phyloP scores from a whole-genome alignment of 768 basidiomycete genomes.

The Leccinum ochraceum region DNA sequence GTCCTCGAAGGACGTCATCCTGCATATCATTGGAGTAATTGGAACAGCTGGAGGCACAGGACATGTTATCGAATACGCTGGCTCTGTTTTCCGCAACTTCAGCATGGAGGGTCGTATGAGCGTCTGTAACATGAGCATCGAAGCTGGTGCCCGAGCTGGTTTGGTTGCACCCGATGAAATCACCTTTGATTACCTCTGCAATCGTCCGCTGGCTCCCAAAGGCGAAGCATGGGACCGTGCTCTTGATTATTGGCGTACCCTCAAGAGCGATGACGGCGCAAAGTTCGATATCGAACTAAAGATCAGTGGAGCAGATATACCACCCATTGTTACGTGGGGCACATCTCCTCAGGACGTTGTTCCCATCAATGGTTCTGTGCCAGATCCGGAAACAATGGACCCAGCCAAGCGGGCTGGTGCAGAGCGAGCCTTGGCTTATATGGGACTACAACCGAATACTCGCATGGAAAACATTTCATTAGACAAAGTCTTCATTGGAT shows the following conservation, averaged over 20 bases:
- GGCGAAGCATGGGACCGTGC: slow-evolving; percentile 85
- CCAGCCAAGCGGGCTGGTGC: slow-evolving; percentile 66
- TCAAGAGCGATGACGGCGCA: slow-evolving; percentile 79
- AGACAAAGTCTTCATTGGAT: slow-evolving; percentile 93
- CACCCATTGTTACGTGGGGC: slow-evolving; percentile 92
- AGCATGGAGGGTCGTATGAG: slow-evolving; percentile 93
- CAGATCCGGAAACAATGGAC: slow-evolving; percentile 72
- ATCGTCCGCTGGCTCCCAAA: slow-evolving; percentile 80
- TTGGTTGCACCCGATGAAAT: slow-evolving; percentile 91
- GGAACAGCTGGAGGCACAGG: slow-evolving; percentile 95
- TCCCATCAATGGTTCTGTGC: slow-evolving; percentile 81
- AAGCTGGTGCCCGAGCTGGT: slow-evolving; percentile 89
- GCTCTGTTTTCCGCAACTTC: slow-evolving; percentile 81
- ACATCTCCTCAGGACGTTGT: slow-evolving; percentile 92
- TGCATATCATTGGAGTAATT: slow-evolving; percentile 88
- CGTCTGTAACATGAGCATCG: slow-evolving; percentile 95
- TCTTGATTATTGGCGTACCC: slow-evolving; percentile 80
- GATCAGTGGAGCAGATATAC: slow-evolving; percentile 80
- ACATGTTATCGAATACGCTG: slow-evolving; percentile 86
- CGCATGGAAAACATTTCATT: slow-evolving; percentile 76
- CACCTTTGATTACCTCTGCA: slow-evolving; percentile 81
- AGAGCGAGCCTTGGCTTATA: slow-evolving; percentile 78
- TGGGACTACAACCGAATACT: slow-evolving; percentile 80
- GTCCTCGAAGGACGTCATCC: slow-evolving; percentile 86
- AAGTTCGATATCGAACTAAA: slow-evolving; percentile 82